These are phyloP conservation scores for Suillus subaureus DNA, from an alignment of 768 basidiomycete genomes.

Conservation along the genomic window DNA sequence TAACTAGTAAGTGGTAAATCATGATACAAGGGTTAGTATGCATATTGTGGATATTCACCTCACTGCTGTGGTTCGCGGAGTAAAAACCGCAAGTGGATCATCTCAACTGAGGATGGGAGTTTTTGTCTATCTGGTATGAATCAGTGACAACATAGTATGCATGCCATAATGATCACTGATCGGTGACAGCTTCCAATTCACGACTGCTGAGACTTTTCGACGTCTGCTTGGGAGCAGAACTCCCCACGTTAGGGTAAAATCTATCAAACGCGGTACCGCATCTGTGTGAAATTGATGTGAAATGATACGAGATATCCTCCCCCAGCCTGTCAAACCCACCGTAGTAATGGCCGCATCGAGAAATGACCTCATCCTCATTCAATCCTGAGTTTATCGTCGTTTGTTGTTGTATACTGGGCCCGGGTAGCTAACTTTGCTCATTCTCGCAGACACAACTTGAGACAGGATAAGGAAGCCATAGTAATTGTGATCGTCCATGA, in stretches of 20 bases:
- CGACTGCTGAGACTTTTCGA: neutral
- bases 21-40: neutral
- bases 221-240: neutral
- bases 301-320: neutral
- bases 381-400: neutral
- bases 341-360: neutral
- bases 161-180: neutral
- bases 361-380: neutral
- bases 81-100: neutral
- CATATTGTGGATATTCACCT: neutral
- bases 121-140: neutral
- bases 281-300: neutral
- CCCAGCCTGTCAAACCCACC: neutral
- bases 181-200: neutral
- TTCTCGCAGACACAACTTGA: neutral
- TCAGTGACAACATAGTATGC: neutral
- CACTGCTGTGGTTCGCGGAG: neutral
- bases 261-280: neutral
- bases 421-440: neutral
- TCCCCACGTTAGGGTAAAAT: neutral
- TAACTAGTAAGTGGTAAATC: neutral
- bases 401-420: neutral
- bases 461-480: neutral
- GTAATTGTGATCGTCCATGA: neutral
- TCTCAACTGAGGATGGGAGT: neutral